A percentile compares a stretch with the other conserved stretches of the same genome.
phyloP scores from a whole-genome alignment of 257 asterid species.

The Nicotiana tomentosiformis region DNA sequence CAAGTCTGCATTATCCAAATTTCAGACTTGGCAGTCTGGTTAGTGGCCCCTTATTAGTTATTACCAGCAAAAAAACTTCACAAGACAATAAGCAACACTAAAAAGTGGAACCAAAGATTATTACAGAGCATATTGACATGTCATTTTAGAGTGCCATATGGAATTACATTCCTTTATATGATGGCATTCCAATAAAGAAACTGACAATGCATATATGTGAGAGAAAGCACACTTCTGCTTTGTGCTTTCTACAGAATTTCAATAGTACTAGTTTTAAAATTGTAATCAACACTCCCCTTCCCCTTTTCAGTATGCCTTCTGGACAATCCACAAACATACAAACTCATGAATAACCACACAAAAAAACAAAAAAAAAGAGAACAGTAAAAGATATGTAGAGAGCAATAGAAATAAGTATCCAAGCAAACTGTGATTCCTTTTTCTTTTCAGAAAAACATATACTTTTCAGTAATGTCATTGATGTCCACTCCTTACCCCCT shows the following conservation, averaged over 20 bases:
- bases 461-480: constrained; percentile 9
- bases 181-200: constrained; percentile 4
- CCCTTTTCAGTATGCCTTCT: neutral
- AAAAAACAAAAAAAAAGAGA: neutral
- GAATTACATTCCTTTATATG: neutral
- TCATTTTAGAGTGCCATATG: neutral
- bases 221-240: constrained; percentile 2
- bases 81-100: too few species aligned
- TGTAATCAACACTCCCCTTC: neutral
- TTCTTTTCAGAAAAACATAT: neutral
- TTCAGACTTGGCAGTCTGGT: neutral
- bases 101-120: neutral
- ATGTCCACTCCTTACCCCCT: neutral
- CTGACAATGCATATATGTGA: constrained; percentile 5
- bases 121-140: neutral
- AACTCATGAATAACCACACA: neutral
- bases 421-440: constrained; percentile 5
- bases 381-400: neutral
- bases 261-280: neutral
- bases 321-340: constrained; percentile 1
- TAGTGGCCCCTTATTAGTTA: neutral
- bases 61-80: neutral
- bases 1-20: neutral
- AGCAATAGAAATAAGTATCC: constrained; percentile 1
- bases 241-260: neutral